Evolutionary conservation across 768 basidiomycete genomes (phyloP).

Genomic region (Suillus tomentosus): DNA sequence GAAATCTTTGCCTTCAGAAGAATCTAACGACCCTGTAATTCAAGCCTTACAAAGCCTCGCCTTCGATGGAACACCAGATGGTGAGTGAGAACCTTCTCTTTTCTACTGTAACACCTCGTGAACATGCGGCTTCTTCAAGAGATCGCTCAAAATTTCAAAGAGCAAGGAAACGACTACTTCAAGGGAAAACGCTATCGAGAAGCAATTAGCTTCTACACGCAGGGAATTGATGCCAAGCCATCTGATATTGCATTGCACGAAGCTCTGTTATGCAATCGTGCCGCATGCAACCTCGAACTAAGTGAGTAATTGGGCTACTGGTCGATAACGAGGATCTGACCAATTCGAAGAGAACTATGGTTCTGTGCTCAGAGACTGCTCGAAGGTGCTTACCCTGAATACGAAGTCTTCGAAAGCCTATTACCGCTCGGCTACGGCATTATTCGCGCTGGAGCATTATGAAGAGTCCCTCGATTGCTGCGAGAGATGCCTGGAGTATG

Average conservation of each 20-base stretch:
- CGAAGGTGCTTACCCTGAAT: constrained; percentile 65
- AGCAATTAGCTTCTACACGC: constrained; percentile 86
- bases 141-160: constrained; percentile 89
- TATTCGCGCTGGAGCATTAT: constrained; percentile 69
- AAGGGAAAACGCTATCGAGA: constrained; percentile 85
- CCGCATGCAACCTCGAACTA: constrained; percentile 90
- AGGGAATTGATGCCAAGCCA: constrained; percentile 86
- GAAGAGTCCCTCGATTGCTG: constrained; percentile 89
- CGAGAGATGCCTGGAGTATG: constrained; percentile 61
- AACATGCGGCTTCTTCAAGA: constrained; percentile 47
- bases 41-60: constrained; percentile 84
- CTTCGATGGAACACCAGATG: constrained; percentile 91
- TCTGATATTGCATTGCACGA: constrained; percentile 58
- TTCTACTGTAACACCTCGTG: neutral
- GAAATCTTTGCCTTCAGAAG: constrained; percentile 78
- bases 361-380: constrained; percentile 82
- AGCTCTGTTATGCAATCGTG: constrained; percentile 83
- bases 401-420: constrained; percentile 75
- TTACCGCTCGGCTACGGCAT: constrained; percentile 81
- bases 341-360: constrained; percentile 77
- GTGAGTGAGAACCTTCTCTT: constrained; percentile 50
- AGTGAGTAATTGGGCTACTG: constrained; percentile 45
- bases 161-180: constrained; percentile 95
- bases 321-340: constrained; percentile 9
- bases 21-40: constrained; percentile 60